Evolutionary conservation across 345 rosid species (phyloP).

Genomic region (Moricandia arvensis): DNA sequence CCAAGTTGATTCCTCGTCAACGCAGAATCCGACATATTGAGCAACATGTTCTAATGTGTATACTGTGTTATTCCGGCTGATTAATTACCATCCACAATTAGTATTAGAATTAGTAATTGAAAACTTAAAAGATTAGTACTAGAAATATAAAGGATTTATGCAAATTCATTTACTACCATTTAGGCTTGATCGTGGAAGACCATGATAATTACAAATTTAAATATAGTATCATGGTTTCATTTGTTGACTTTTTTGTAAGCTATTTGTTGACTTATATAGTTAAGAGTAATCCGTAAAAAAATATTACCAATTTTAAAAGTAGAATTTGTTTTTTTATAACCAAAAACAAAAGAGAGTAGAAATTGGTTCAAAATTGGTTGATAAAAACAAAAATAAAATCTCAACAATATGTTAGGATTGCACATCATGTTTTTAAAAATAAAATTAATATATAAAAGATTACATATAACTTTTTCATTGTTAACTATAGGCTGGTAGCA

Average conservation of each 20-base stretch:
- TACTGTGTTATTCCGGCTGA: background rate
- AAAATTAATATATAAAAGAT: background rate
- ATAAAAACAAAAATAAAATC: background rate
- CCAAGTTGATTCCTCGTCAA: constrained; percentile 28
- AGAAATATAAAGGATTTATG: background rate
- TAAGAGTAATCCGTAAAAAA: background rate
- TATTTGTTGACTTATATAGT: background rate
- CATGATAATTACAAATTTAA: background rate
- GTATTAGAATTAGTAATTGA: background rate
- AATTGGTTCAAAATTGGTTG: background rate
- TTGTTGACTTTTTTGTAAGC: background rate
- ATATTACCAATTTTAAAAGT: background rate
- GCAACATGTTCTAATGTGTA: constrained; percentile 10
- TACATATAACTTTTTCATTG: background rate
- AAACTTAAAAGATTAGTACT: too few species aligned
- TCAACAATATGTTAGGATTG: background rate
- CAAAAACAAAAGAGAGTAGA: too few species aligned
- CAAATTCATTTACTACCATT: background rate
- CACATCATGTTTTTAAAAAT: background rate
- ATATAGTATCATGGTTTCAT: background rate
- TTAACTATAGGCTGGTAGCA: background rate
- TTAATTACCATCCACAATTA: background rate
- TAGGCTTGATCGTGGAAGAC: background rate
- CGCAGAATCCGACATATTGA: constrained; percentile 33
- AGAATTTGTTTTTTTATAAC: background rate